A percentile compares a stretch with the other conserved stretches of the same genome.
Evolutionary conservation across 2,329 filamentous ascomycete genomes (phyloP).

Genomic region (Diaporthe citri): DNA sequence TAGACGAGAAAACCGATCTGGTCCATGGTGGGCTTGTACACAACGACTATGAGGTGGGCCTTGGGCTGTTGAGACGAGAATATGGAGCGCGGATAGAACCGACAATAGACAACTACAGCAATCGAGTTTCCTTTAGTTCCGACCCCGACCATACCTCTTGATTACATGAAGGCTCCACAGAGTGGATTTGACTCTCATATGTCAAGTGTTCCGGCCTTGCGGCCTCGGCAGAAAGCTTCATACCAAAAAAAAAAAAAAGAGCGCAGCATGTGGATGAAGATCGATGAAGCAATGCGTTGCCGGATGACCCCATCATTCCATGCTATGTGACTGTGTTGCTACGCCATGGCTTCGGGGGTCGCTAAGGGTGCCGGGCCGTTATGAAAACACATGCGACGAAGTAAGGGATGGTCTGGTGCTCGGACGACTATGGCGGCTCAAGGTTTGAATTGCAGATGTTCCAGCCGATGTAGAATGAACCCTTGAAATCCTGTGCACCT

Average conservation of each 20-base stretch:
- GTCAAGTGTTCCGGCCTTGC: neutral
- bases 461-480: neutral
- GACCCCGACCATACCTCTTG: neutral
- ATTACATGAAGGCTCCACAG: neutral
- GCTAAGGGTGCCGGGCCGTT: neutral
- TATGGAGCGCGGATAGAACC: slow-evolving; percentile 40
- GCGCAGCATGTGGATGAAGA: neutral
- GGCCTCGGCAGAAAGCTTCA: neutral
- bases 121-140: slow-evolving; percentile 33
- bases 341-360: neutral
- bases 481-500: neutral
- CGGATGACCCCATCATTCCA: neutral
- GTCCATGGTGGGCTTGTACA: slow-evolving; percentile 26
- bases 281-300: neutral
- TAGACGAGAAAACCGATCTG: slow-evolving; percentile 45
- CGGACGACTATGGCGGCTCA: neutral
- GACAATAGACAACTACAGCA: slow-evolving; percentile 42
- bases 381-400: neutral
- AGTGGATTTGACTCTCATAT: neutral
- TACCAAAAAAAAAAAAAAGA: no score
- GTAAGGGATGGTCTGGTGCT: no score
- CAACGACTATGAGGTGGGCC: slow-evolving; percentile 36
- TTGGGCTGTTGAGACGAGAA: slow-evolving; percentile 28
- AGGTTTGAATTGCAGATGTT: neutral
- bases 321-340: neutral